phyloP scores from a whole-genome alignment of 2,329 filamentous ascomycete genomes.

The Trichoderma lentiforme region DNA sequence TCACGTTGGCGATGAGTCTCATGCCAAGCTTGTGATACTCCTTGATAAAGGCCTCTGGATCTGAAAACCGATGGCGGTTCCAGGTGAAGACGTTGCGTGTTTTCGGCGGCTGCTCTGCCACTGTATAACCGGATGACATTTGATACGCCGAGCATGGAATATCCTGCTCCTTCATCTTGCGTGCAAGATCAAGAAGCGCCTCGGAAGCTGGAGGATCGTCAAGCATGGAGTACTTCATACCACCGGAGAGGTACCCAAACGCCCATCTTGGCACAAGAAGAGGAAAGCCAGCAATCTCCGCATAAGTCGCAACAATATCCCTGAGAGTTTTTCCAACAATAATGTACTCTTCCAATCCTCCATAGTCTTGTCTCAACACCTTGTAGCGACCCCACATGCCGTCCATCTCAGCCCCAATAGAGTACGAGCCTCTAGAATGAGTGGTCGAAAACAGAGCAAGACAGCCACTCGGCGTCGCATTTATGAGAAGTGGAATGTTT shows the following conservation, averaged over 20 bases:
- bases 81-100: slow-evolving; percentile 65
- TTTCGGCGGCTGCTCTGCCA: slow-evolving; percentile 64
- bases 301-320: slow-evolving; percentile 64
- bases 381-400: slow-evolving; percentile 74
- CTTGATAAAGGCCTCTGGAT: slow-evolving; percentile 61
- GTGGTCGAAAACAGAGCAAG: slow-evolving; percentile 66
- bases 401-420: slow-evolving; percentile 69
- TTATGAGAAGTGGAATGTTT: slow-evolving; percentile 70
- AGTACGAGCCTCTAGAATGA: slow-evolving; percentile 62
- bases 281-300: slow-evolving; percentile 65
- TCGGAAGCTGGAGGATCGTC: slow-evolving; percentile 53
- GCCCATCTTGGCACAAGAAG: slow-evolving; percentile 67
- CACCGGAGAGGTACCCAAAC: slow-evolving; percentile 69
- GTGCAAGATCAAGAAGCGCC: slow-evolving; percentile 57
- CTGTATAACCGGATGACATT: slow-evolving; percentile 70
- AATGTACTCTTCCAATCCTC: slow-evolving; percentile 68
- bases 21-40: slow-evolving; percentile 63
- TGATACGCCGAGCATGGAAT: slow-evolving; percentile 71
- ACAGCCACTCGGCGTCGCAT: slow-evolving; percentile 60
- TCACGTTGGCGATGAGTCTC: slow-evolving; percentile 67
- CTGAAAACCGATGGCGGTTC: slow-evolving; percentile 67
- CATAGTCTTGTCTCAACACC: slow-evolving; percentile 68
- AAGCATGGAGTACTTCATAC: slow-evolving; percentile 52
- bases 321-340: slow-evolving; percentile 63
- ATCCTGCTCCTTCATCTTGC: slow-evolving; percentile 59